Percentiles rank a stretch among this genome's conserved stretches.
These are phyloP conservation scores for Stentor coeruleus DNA, from an alignment of 73 alveolate genomes.

Conservation along the genomic window DNA sequence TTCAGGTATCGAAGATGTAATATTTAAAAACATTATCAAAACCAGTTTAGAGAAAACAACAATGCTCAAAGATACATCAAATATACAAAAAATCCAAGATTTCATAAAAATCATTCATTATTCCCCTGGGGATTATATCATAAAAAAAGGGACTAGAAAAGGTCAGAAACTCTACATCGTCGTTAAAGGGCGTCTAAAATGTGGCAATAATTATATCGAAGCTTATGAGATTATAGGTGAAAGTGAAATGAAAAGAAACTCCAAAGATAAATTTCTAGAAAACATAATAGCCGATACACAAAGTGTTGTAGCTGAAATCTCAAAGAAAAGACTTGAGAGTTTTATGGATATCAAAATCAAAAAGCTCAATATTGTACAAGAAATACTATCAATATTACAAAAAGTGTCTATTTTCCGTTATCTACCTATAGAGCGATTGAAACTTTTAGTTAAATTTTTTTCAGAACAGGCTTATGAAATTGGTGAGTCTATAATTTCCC, in stretches of 20 bases:
- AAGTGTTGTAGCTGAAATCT: conserved; percentile 42
- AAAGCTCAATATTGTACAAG: background rate
- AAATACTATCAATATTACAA: background rate
- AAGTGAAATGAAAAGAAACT: conserved; percentile 14
- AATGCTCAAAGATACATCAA: background rate
- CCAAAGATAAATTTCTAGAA: conserved; percentile 20
- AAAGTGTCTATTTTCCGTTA: background rate
- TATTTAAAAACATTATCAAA: too few relatives aligned
- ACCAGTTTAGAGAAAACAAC: background rate
- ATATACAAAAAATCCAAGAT: background rate
- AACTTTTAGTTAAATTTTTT: background rate
- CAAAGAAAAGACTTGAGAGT: conserved; percentile 32
- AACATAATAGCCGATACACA: conserved; percentile 43
- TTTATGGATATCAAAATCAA: conserved; percentile 5
- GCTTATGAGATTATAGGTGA: conserved; percentile 29
- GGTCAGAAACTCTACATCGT: background rate
- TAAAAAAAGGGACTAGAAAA: background rate
- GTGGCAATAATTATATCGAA: background rate
- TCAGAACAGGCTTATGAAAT: background rate
- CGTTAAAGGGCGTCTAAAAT: background rate
- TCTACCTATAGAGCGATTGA: background rate
- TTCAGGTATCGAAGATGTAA: background rate
- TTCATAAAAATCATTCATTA: background rate
- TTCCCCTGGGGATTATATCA: background rate
- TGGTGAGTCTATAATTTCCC: conserved; percentile 10